Evolutionary conservation across 106 monocot genomes (phyloP), one percentile per base, ranked within the genome.

Genomic region (Chionographis japonica): DNA sequence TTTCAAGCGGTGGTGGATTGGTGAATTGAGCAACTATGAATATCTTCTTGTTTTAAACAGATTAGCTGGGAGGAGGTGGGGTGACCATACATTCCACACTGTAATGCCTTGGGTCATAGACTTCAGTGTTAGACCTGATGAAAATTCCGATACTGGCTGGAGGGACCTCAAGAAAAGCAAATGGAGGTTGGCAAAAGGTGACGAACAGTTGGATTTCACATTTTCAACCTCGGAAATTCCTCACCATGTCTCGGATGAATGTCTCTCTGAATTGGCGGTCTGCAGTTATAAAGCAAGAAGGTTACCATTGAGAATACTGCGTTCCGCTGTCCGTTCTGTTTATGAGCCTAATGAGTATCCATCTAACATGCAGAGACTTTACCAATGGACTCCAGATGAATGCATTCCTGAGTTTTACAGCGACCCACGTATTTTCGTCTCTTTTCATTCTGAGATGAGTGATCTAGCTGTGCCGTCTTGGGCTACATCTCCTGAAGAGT

Each of bases 41-140:
- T 98, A 98, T 63, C 81, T 98, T 72, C 80, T 98, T 65, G 49
- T 90, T 13, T 78, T 98, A 69, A 98, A 98, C 60, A 93, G 68
- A 75, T 75, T 98, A 72, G 92, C 98, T 58, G 98, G 98, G 40
- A 90, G 98, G 81, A 92, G 87, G 61, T 98, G 93, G 87, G 92
- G 98, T 50, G 98, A 98, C 61, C 93, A 89, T 50, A 83, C 87
- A 54, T 98, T 98, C 68, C 90, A 98, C 58, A 85, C 72, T 8
- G 93, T 93, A 15, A 98, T 98, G 98, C 97, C 97, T 12, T 98
- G 98, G 98, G 90, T 98, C 56, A 90, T 93, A 79, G 98, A 98
- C 71, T 98, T 98, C 72, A 93, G 68, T 65, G 77, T 90, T 54
- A 93, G 73, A 16, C 98, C 98, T 55, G 81, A 90, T 77, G 86